These are phyloP conservation scores for Psilocybe azurescens DNA, from an alignment of 768 basidiomycete genomes.

Conservation along the genomic window DNA sequence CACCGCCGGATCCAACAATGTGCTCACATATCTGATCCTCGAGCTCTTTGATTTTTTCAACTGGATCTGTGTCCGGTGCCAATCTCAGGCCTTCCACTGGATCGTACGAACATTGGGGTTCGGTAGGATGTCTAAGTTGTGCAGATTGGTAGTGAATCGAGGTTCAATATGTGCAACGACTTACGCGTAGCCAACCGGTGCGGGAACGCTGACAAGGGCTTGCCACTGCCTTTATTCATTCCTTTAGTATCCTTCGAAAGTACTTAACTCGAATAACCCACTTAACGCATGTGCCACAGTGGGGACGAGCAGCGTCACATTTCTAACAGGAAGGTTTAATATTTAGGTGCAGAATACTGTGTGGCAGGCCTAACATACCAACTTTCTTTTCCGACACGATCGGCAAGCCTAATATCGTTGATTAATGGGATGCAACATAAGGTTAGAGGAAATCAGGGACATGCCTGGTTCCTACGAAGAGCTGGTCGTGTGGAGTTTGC, in stretches of 20 bases:
- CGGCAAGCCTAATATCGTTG: slow-evolving; percentile 64
- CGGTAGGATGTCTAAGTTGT: slow-evolving; percentile 71
- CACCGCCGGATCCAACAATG: slow-evolving; percentile 5
- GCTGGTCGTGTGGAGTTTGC: slow-evolving; percentile 59
- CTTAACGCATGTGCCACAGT: slow-evolving; percentile 87
- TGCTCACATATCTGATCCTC: slow-evolving; percentile 78
- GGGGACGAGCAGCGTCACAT: slow-evolving; percentile 88
- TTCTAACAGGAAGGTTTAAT: slow-evolving; percentile 53
- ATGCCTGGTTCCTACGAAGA: slow-evolving; percentile 80
- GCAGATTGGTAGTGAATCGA: background rate
- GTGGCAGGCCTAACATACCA: slow-evolving; percentile 50
- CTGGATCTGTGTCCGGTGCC: slow-evolving; percentile 78
- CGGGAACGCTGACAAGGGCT: slow-evolving; percentile 80
- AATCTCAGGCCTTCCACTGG: slow-evolving; percentile 83
- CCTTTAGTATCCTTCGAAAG: slow-evolving; percentile 1
- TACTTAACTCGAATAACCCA: slow-evolving; percentile 40
- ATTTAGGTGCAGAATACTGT: background rate
- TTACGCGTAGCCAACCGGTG: slow-evolving; percentile 85
- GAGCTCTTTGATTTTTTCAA: slow-evolving; percentile 76
- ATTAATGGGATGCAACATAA: slow-evolving; percentile 6
- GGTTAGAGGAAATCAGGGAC: slow-evolving; percentile 11
- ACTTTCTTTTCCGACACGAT: slow-evolving; percentile 83
- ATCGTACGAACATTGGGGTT: slow-evolving; percentile 87
- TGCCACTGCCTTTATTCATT: slow-evolving; percentile 70
- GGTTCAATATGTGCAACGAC: slow-evolving; percentile 30